Evolutionary conservation across 2,329 filamentous ascomycete genomes (phyloP).

Genomic region (Calonectria henricotiae): DNA sequence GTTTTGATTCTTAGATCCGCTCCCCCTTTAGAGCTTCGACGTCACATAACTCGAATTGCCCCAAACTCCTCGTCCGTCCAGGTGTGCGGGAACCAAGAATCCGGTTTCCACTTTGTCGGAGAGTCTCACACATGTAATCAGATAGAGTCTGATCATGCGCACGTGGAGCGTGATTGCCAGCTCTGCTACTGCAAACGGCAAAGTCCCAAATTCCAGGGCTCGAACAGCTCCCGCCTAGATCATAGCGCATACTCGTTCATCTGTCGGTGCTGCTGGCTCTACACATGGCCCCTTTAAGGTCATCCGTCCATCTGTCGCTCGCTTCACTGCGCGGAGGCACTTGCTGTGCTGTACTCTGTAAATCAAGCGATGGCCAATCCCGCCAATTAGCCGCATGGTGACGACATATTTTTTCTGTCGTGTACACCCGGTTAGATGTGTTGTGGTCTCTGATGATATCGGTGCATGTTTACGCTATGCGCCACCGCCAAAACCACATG

Average conservation of each 20-base stretch:
- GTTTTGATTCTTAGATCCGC: too few species aligned
- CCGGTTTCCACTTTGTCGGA: neutral
- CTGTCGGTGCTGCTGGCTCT: neutral
- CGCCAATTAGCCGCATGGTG: slow-evolving; percentile 5
- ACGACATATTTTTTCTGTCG: neutral
- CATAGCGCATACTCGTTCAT: slow-evolving; percentile 10
- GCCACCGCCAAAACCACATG: neutral
- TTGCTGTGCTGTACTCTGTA: slow-evolving; percentile 7
- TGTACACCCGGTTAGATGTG: slow-evolving; percentile 5
- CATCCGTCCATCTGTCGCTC: neutral
- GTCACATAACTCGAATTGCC: neutral
- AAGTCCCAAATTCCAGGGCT: neutral
- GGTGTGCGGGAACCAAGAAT: slow-evolving; percentile 7
- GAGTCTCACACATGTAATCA: neutral
- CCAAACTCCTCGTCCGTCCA: neutral
- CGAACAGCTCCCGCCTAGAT: slow-evolving; percentile 2
- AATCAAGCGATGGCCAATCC: slow-evolving; percentile 1
- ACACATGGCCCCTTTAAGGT: neutral
- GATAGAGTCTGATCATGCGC: neutral
- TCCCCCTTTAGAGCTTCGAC: neutral
- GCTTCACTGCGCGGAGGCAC: neutral
- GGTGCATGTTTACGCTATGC: neutral
- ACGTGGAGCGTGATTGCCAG: slow-evolving; percentile 7
- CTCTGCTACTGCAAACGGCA: neutral
- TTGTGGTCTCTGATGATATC: slow-evolving; percentile 3